These are phyloP conservation scores for Plasmodium chabaudi DNA, from an alignment of 169 alveolate species.

Conservation along the genomic window DNA sequence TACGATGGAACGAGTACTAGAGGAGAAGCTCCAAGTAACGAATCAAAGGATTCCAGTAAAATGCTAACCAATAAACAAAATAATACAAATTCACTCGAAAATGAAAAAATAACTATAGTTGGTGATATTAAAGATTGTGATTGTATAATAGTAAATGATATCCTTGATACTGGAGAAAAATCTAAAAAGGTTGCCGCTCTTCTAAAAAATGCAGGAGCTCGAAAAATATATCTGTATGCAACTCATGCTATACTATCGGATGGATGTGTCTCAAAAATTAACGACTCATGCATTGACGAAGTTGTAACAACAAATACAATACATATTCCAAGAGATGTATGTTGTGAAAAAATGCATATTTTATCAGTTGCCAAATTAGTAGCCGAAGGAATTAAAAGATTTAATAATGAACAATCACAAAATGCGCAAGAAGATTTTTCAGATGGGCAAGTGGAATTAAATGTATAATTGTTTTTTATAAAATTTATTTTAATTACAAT, in stretches of 20 bases:
- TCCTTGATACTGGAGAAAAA: conserved; percentile 93
- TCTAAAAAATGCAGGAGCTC: conserved; percentile 89
- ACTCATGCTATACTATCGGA: conserved; percentile 90
- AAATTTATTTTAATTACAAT: conserved; percentile 41
- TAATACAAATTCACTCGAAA: conserved; percentile 81
- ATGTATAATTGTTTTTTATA: conserved; percentile 87
- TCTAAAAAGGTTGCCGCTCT: conserved; percentile 90
- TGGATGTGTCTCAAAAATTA: conserved; percentile 84
- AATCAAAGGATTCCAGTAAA: conserved; percentile 18
- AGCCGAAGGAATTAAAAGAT: conserved; percentile 88
- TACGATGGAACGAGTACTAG: conserved; percentile 43
- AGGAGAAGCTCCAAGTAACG: conserved; percentile 64
- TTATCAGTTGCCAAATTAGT: conserved; percentile 83
- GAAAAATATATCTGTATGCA: conserved; percentile 91
- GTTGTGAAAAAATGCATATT: conserved; percentile 80
- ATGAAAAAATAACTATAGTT: conserved; percentile 87
- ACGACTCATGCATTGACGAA: conserved; percentile 82
- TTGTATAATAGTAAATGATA: conserved; percentile 93
- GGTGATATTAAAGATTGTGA: conserved; percentile 91
- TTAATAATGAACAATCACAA: conserved; percentile 77
- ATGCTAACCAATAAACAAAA: conserved; percentile 22
- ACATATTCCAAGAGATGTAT: conserved; percentile 78
- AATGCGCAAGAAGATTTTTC: conserved; percentile 85
- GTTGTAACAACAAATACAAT: conserved; percentile 85
- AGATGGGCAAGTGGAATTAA: conserved; percentile 87